Evolutionary conservation across 2,329 filamentous ascomycete species (phyloP).

Genomic region (Fusarium hostae): DNA sequence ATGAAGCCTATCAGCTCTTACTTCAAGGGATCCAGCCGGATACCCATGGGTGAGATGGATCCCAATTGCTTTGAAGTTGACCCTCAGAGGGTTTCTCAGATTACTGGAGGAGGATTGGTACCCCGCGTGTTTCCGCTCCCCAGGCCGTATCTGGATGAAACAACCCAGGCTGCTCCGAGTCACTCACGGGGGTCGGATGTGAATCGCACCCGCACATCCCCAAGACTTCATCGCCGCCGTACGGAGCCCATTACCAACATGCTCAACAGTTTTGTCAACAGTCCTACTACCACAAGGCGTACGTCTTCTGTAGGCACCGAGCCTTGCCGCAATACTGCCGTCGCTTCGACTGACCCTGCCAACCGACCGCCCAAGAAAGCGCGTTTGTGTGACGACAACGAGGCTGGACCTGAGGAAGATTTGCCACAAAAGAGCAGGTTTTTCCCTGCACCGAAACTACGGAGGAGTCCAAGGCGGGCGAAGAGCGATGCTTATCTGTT

Average conservation of each 20-base stretch:
- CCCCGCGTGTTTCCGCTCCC: slow-evolving; percentile 69
- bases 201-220: slow-evolving; percentile 47
- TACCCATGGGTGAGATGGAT: slow-evolving; percentile 72
- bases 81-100: slow-evolving; percentile 57
- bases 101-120: slow-evolving; percentile 61
- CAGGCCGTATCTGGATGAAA: slow-evolving; percentile 63
- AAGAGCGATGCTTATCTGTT: slow-evolving; percentile 58
- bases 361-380: slow-evolving; percentile 66
- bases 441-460: slow-evolving; percentile 54
- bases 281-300: slow-evolving; percentile 29
- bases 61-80: slow-evolving; percentile 69
- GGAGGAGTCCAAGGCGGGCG: slow-evolving; percentile 43
- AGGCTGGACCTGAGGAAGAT: slow-evolving; percentile 49
- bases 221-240: slow-evolving; percentile 59
- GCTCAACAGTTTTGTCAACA: slow-evolving; percentile 47
- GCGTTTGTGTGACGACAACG: slow-evolving; percentile 63
- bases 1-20: slow-evolving; percentile 66
- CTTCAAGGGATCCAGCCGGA: slow-evolving; percentile 62
- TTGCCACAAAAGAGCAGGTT: slow-evolving; percentile 64
- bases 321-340: slow-evolving; percentile 11
- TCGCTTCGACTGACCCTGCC: slow-evolving; percentile 38
- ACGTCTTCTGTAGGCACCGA: slow-evolving; percentile 22
- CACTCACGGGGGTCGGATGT: slow-evolving; percentile 25
- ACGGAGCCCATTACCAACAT: slow-evolving; percentile 64
- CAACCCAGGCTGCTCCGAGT: slow-evolving; percentile 35